Percentiles rank a stretch among this genome's conserved stretches.
These are phyloP conservation scores for Mucor indicus DNA, from an alignment of 371 early-diverging fungal genomes.

Conservation along the genomic window DNA sequence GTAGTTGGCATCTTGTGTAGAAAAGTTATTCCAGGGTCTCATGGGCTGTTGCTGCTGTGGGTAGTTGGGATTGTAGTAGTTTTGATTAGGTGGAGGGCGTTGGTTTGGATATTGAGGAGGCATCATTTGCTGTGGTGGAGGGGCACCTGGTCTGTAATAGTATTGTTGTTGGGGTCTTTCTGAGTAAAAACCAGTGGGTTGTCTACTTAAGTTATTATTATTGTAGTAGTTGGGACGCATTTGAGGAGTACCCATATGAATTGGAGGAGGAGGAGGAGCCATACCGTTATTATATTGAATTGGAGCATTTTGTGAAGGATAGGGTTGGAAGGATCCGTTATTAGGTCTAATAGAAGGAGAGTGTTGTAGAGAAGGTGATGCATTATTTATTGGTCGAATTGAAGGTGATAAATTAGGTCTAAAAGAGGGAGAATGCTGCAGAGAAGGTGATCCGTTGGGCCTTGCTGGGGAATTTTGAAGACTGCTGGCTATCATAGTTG, in stretches of 20 bases:
- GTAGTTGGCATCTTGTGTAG: constrained; percentile 14
- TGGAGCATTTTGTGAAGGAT: neutral
- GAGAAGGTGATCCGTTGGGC: neutral
- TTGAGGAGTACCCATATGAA: too few relatives aligned
- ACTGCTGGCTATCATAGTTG: neutral
- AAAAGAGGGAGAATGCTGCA: constrained; percentile 4
- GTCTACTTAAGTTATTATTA: neutral
- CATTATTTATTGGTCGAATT: neutral
- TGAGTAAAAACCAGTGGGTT: constrained; percentile 2
- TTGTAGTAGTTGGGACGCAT: neutral
- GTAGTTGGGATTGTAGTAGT: constrained; percentile 6
- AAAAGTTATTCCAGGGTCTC: neutral
- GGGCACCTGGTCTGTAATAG: constrained; percentile 5
- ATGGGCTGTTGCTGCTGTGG: neutral
- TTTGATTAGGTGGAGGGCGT: constrained; percentile 10
- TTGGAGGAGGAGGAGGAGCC: too few relatives aligned
- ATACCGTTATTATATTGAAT: too few relatives aligned
- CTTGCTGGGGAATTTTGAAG: neutral
- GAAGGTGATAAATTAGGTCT: constrained; percentile 1
- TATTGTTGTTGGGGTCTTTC: neutral
- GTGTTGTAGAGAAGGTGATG: neutral
- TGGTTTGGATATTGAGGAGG: neutral
- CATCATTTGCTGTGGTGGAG: constrained; percentile 7
- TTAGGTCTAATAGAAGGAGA: constrained; percentile 7
- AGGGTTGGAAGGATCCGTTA: too few relatives aligned